Base-by-base conservation (phyloP, 305 asterid genomes). In the Fraxinus sp. region DNA sequence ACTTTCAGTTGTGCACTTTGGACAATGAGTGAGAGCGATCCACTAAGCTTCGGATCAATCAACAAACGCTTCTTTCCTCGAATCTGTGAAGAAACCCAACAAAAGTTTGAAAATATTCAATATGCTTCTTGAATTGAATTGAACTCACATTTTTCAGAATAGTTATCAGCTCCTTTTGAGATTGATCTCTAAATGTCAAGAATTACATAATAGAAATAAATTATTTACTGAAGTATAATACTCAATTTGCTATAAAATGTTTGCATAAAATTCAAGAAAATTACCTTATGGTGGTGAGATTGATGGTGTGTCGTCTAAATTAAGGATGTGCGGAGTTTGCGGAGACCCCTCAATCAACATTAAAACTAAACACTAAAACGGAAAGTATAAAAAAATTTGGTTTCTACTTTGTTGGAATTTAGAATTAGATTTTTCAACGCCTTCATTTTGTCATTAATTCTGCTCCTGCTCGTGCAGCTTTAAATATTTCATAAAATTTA, bases 41-140 rank as follows among this genome's bases (percentile, higher is more conserved):
- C 99, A 39, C 98, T 88, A 62, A 94, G 98, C 91, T 96, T 94
- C 78, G 96, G 97, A 85, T 96, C 99, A 86, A 96, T 88, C 71
- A 93, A 94, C 86, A 96, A 89, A 87, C 98, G 94, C 87, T 96
- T 96, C 74, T 93, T 96, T 64, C 99, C 99, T 80, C 97, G 92
- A 90, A 96, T 88, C 99, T 95, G 77, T 32, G 75, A 37, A 36
- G 24, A 55, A 7, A 79, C 13, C 75, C 64, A 73, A 55, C 36
- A 24, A 24, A 24, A 24, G 26, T 0, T 24, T 0, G 24, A 8
- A 78, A 16, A 0, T 71, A 75, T 71, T 22, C 22, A 30, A 30
- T 30, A 30, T 30, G 32, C 32, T 30, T 30, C 32, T 30, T 30
- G 32, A 30, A 30, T 30, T 30, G 32, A 77, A 62, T 32, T 36